These are phyloP conservation scores for Datisca glomerata DNA, from an alignment of 306 rosid genomes.

Conservation along the genomic window DNA sequence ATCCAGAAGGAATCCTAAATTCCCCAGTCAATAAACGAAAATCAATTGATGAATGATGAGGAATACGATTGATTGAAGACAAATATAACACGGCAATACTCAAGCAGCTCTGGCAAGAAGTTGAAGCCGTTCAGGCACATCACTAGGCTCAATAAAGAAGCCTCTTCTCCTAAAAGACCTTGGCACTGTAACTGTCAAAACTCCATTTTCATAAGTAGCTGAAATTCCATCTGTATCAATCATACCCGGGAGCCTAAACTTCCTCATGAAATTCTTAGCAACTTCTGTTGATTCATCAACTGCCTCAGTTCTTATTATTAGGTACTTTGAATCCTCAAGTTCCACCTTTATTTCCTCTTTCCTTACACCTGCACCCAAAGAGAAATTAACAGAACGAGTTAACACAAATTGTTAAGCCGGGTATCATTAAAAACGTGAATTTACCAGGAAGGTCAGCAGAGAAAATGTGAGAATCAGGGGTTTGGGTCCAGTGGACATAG, in stretches of 20 bases:
- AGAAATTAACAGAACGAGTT: neutral
- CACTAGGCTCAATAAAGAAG: conserved; percentile 39
- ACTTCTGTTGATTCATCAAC: conserved; percentile 30
- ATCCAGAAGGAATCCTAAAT: no score
- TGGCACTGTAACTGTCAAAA: conserved; percentile 55
- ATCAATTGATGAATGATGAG: neutral
- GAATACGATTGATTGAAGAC: no score
- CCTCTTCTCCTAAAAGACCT: conserved; percentile 34
- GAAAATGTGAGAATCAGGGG: conserved; percentile 60
- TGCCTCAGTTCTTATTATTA: conserved; percentile 51
- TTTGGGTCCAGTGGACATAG: conserved; percentile 66
- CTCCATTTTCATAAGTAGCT: conserved; percentile 56
- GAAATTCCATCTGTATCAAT: conserved; percentile 47
- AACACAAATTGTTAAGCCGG: no score
- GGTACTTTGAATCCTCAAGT: conserved; percentile 65
- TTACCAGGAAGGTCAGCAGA: conserved; percentile 67
- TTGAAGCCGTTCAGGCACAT: conserved; percentile 26
- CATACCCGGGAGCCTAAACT: conserved; percentile 54
- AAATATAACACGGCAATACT: neutral
- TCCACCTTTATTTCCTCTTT: conserved; percentile 67
- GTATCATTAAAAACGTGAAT: no score
- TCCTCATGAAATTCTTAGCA: conserved; percentile 47
- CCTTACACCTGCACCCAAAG: conserved; percentile 38
- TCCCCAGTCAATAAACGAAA: neutral
- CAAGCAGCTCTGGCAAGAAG: conserved; percentile 76